Evolutionary conservation across 495 filamentous ascomycete species (phyloP).

Genomic region (Saxispiralis lemnorum): DNA sequence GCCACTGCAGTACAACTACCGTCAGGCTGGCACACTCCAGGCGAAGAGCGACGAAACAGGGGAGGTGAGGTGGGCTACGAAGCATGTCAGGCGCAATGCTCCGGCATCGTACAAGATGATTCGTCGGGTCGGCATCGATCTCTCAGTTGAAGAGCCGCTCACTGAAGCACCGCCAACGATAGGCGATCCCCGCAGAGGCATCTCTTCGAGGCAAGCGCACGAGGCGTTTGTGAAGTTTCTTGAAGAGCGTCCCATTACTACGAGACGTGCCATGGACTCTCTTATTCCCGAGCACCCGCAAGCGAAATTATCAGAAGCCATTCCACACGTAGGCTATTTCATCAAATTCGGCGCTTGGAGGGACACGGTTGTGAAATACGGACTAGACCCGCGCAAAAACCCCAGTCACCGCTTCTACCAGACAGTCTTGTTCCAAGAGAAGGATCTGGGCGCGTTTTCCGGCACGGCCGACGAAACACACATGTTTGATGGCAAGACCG

Average conservation of each 20-base stretch:
- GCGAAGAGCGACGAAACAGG: constrained; percentile 21
- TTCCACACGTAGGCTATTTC: constrained; percentile 69
- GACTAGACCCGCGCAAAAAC: constrained; percentile 65
- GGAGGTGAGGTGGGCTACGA: too few species aligned
- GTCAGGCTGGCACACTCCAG: constrained; percentile 26
- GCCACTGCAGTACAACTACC: constrained; percentile 44
- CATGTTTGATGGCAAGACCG: constrained; percentile 57
- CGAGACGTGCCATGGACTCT: constrained; percentile 61
- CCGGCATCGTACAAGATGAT: too few species aligned
- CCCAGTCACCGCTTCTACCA: constrained; percentile 66
- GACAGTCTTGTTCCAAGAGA: constrained; percentile 59
- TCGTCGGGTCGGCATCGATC: constrained; percentile 28
- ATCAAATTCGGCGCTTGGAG: constrained; percentile 83
- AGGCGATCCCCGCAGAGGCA: too few species aligned
- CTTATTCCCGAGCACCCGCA: constrained; percentile 32
- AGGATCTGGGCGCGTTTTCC: constrained; percentile 9
- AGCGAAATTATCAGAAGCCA: constrained; percentile 38
- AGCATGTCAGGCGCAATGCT: too few species aligned
- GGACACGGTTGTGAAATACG: constrained; percentile 67
- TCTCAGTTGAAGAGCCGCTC: too few species aligned
- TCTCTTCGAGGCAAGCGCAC: too few species aligned
- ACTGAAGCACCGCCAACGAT: too few species aligned
- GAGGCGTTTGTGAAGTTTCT: constrained; percentile 29
- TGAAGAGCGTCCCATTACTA: constrained; percentile 65
- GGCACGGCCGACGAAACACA: constrained; percentile 30